Conservation (phyloP, 169 alveolate genomes). For the Cryptosporidium meleagridis region DNA sequence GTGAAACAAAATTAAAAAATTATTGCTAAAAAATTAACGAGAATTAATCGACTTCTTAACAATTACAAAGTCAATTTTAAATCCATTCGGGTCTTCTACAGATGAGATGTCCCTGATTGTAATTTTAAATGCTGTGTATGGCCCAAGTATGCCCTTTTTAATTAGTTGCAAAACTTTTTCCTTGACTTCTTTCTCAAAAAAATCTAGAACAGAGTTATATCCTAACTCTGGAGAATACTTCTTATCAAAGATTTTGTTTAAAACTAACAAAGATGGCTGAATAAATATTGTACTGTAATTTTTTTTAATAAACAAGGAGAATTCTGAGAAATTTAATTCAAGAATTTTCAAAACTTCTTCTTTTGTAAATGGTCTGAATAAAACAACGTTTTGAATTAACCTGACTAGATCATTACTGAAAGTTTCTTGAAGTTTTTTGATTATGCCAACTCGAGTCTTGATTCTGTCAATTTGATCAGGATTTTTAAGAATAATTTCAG, state of each 20-base stretch:
- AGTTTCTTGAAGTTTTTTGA: background rate
- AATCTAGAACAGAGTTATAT: background rate
- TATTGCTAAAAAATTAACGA: background rate
- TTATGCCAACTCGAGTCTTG: background rate
- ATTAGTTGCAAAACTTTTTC: background rate
- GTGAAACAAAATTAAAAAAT: background rate
- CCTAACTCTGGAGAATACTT: constrained; percentile 7
- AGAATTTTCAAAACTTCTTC: constrained; percentile 5
- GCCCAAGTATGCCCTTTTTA: background rate
- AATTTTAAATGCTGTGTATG: background rate
- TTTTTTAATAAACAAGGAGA: background rate
- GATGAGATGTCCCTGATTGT: background rate
- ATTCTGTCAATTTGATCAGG: background rate
- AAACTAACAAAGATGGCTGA: background rate
- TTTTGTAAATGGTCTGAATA: constrained; percentile 8
- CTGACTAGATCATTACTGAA: background rate
- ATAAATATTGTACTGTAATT: background rate
- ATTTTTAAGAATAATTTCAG: background rate
- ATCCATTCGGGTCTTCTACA: background rate
- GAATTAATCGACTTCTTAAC: background rate
- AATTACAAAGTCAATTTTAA: background rate
- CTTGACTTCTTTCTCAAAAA: background rate
- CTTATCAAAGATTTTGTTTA: background rate
- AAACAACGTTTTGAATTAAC: background rate
- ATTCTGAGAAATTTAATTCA: constrained; percentile 3